phyloP scores from a whole-genome alignment of 2,329 filamentous ascomycete species.

The Aspergillaceae sp. region DNA sequence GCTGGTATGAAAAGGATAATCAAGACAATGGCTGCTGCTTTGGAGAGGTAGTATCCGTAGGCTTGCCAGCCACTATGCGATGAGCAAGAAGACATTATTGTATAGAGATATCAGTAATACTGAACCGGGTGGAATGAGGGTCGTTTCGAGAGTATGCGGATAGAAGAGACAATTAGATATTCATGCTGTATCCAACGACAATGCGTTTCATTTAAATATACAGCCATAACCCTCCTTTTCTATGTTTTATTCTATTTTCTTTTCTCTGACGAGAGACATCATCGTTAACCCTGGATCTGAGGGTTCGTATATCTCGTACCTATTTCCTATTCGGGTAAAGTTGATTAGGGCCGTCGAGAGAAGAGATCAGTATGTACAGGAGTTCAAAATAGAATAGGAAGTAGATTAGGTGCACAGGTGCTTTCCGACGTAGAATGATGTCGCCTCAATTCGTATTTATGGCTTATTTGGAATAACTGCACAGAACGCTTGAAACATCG shows the following conservation, averaged over 20 bases:
- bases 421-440: no score
- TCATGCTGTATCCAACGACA: no score
- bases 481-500: background rate
- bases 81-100: background rate
- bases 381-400: no score
- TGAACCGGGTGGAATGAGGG: no score
- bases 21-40: conserved; percentile 16
- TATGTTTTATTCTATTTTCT: background rate
- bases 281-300: background rate
- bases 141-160: background rate
- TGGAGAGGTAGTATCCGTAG: conserved; percentile 18
- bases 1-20: conserved; percentile 15
- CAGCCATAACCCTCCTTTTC: background rate
- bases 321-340: conserved; percentile 7
- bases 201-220: background rate
- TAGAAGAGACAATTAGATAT: background rate
- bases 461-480: background rate
- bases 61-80: conserved; percentile 5
- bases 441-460: background rate
- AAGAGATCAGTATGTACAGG: no score
- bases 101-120: background rate
- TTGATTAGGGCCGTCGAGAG: background rate
- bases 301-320: conserved; percentile 14
- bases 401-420: no score
- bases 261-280: background rate